Base-by-base conservation (phyloP, 306 rosid species). In the Inga laurina region DNA sequence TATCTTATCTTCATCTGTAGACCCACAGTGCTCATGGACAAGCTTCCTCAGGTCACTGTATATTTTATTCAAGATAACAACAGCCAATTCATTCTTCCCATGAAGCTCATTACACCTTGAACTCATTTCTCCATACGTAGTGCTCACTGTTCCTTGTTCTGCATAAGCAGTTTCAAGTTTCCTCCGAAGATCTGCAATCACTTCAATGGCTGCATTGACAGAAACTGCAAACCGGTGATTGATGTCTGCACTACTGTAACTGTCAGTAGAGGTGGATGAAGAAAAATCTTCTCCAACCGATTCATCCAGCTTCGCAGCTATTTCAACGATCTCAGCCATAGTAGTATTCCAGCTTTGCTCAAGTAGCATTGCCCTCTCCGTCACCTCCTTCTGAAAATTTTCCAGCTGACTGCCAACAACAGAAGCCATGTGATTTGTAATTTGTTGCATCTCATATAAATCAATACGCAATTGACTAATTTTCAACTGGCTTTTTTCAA, bases 341-440 rank as follows among this genome's bases (percentile, higher is more conserved):
- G 89, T 88, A 65, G 84, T 82, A 82, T 86, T 87, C 97, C 95
- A 88, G 67, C 88, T 86, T 75, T 84, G 88, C 82, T 94, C 95
- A 81, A 94, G 97, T 78, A 80, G 75, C 82, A 85, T 78, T 79
- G 79, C 84, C 88, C 92, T 89, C 82, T 87, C 90, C 70, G 79
- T 82, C 72, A 88, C 89, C 82, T 85, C 94, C 85, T 88, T 89
- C 85, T 90, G 92, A 88, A 94, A 79, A 81, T 83, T 85, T 80
- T 85, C 97, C 80, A 94, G 86, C 67, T 89, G 89, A 79, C 83
- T 77, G 85, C 90, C 76, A 72, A 91, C 72, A 78, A 77, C 74
- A 89, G 97, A 86, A 78, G 86, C 91, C 90, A 81, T 85, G 81
- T 90, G 89, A 86, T 75, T 88, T 65, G 97, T 89, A 77, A 85